Evolutionary conservation across 176 grass and related monocot species (phyloP).

Genomic region (Eleusine coracana): DNA sequence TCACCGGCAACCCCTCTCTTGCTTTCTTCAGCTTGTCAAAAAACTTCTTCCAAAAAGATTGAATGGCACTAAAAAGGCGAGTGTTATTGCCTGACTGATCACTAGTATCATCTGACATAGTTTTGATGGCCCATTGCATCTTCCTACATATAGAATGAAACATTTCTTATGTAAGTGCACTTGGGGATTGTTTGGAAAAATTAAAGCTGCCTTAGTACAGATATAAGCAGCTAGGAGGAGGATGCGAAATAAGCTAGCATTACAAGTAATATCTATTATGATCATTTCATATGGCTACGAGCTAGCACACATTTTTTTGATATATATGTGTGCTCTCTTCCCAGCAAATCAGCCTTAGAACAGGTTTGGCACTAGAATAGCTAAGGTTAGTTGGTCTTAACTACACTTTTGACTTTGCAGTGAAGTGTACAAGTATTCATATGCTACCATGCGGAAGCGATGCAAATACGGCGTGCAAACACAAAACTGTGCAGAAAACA

Average conservation of each 20-base stretch:
- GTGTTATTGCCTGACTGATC: constrained; percentile 54
- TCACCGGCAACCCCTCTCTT: constrained; percentile 60
- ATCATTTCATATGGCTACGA: no score
- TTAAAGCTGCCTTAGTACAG: background rate
- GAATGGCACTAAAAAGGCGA: constrained; percentile 62
- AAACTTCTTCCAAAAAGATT: constrained; percentile 53
- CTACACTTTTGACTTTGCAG: no score
- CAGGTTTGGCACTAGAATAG: no score
- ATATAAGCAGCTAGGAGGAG: background rate
- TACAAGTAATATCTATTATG: background rate
- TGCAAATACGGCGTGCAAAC: background rate
- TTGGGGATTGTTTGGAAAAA: background rate
- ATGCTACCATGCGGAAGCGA: background rate
- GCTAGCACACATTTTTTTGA: no score
- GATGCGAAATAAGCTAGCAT: background rate
- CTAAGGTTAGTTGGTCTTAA: no score
- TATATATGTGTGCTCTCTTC: no score
- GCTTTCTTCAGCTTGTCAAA: constrained; percentile 51
- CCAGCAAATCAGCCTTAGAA: no score
- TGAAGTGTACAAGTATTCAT: background rate
- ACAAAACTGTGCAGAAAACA: background rate
- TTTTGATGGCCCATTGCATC: constrained; percentile 47
- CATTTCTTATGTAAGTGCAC: background rate
- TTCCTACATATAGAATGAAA: constrained; percentile 23
- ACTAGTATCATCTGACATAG: constrained; percentile 43